These are phyloP conservation scores for Suillus paluster DNA, from an alignment of 768 basidiomycete genomes.

Conservation along the genomic window DNA sequence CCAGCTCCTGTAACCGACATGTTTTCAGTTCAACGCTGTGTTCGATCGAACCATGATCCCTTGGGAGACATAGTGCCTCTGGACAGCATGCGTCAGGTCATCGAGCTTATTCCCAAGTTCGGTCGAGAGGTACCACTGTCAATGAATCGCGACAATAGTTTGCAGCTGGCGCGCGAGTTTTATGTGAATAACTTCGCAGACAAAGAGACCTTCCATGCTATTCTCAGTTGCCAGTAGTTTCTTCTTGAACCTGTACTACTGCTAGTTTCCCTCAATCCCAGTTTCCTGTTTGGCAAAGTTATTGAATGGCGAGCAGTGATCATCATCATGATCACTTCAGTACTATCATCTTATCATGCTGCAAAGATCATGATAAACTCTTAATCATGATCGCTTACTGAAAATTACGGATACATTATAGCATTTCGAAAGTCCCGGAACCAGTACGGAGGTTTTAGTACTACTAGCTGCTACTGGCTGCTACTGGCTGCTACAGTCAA, in stretches of 20 bases:
- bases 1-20: slow-evolving; percentile 2
- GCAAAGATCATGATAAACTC: not conserved
- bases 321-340: too few relatives aligned
- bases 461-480: too few relatives aligned
- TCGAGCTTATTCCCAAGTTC: slow-evolving; percentile 10
- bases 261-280: not conserved
- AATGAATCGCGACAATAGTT: slow-evolving; percentile 6
- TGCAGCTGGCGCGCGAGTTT: slow-evolving; percentile 3
- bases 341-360: not conserved
- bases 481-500: too few relatives aligned
- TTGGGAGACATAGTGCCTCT: slow-evolving; percentile 8
- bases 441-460: too few relatives aligned
- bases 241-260: not conserved
- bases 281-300: not conserved
- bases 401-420: not conserved
- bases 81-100: slow-evolving; percentile 4
- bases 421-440: not conserved
- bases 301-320: not conserved
- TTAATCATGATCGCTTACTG: not conserved
- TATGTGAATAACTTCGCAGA: slow-evolving; percentile 15
- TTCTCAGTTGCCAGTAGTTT: slow-evolving; percentile 4
- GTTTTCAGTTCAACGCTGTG: not conserved
- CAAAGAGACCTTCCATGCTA: slow-evolving; percentile 13
- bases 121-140: not conserved
- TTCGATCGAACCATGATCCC: not conserved